Base-by-base conservation (phyloP, 495 filamentous ascomycete species). In the Hamigera avellanea region DNA sequence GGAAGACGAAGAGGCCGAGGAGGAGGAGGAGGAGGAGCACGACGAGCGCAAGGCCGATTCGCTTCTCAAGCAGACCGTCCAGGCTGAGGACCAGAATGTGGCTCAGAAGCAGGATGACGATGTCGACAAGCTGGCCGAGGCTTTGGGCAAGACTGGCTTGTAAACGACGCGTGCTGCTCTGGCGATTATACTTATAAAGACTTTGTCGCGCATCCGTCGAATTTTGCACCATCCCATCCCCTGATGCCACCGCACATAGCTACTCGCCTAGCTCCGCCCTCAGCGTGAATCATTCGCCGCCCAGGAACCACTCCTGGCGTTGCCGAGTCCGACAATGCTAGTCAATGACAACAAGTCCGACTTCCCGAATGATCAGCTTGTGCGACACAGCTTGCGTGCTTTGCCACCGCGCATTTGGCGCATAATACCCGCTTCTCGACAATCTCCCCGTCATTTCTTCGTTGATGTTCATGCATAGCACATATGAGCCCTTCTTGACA, bases 81-180 rank as follows among this genome's bases (percentile, higher is more conserved):
- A 70, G 48, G 83, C 78, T 5, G 82, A 91, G 59, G 70, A 82
- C 35, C 68, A 83, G 62, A 76, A 81, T 33, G 77, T 80, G 8
- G 66, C 75, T 9, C 74, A 85, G 59, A 59, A 73, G 51, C 69
- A 86, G 52, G 85, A 94, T 56, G 66, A 70, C 48, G 78, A 80
- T 18, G 83, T 95, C 25, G 88, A 95, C 52, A 75, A 76, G 13
- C 64, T 95, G 42, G 83, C 86, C 6, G 75, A 79, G 47, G 66
- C 72, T 45, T 59, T 98, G 36, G 75, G 63, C 30, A 83, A 83
- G 64, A 80, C 87, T 18, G 54, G 41, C 32, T 34, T 62, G 23
- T 62, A 59, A 36, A 9, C 4, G 9, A 9, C 9, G 37, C 34
- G 21, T 23, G 5, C 21, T 9, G 4, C 5, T 23, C 21, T 23